Conservation (phyloP, 1,284 basidiomycete species). For the Takashimella tepidaria region DNA sequence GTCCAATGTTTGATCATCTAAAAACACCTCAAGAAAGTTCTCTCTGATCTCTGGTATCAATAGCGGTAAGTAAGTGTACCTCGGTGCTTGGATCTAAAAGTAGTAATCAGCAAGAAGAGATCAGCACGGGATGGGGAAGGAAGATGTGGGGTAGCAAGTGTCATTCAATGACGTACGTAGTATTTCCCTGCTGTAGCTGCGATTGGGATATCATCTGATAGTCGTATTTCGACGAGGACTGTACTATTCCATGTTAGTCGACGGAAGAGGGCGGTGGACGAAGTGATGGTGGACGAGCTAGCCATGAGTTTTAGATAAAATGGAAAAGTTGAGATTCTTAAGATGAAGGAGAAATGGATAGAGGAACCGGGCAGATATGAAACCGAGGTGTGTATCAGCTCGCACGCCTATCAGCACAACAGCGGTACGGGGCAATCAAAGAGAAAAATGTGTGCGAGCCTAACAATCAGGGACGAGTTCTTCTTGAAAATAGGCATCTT, state of each 20-base stretch:
- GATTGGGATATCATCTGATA: slow-evolving; percentile 33
- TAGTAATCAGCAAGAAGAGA: background rate
- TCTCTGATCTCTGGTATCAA: slow-evolving; percentile 76
- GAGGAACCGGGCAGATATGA: too few species aligned
- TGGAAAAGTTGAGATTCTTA: too few species aligned
- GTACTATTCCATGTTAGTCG: slow-evolving; percentile 44
- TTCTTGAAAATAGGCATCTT: too few species aligned
- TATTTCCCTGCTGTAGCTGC: slow-evolving; percentile 34
- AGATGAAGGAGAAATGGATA: too few species aligned
- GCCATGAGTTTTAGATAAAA: too few species aligned
- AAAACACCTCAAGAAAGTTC: slow-evolving; percentile 80
- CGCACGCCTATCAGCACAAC: too few species aligned
- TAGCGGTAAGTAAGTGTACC: slow-evolving; percentile 86
- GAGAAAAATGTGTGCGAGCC: too few species aligned
- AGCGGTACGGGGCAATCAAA: too few species aligned
- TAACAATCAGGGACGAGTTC: too few species aligned
- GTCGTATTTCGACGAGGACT: slow-evolving; percentile 35
- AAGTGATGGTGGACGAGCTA: slow-evolving; percentile 18
- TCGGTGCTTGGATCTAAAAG: slow-evolving; percentile 59
- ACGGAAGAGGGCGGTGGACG: slow-evolving; percentile 42
- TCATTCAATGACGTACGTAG: slow-evolving; percentile 45
- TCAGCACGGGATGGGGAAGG: background rate
- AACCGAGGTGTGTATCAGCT: too few species aligned
- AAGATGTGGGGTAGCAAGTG: background rate
- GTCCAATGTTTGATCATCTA: slow-evolving; percentile 71